phyloP scores from a whole-genome alignment of 176 grass and related monocot species.

The Rhynchospora pubera region DNA sequence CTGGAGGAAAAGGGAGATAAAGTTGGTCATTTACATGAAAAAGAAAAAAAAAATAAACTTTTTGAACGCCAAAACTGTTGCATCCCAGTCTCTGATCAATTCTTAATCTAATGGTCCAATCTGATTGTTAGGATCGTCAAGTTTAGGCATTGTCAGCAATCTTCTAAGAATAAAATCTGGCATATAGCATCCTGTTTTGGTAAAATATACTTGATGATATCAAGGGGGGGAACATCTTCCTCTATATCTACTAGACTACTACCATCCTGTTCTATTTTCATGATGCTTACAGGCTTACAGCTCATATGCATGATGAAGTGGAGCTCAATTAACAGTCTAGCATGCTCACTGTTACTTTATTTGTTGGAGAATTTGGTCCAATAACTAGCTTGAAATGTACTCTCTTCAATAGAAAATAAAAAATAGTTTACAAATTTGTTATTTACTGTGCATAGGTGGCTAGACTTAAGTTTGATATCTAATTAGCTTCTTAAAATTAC shows the following conservation, averaged over 20 bases:
- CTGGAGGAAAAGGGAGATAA: background rate
- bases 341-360: background rate
- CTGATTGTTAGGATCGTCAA: background rate
- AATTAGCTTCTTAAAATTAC: background rate
- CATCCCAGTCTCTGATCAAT: background rate
- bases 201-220: background rate
- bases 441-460: background rate
- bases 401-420: background rate
- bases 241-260: background rate
- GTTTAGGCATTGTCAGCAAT: background rate
- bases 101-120: background rate
- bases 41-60: background rate
- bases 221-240: background rate
- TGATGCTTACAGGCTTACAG: background rate
- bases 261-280: no score
- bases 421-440: background rate
- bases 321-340: background rate
- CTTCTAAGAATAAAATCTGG: background rate
- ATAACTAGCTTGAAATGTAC: background rate
- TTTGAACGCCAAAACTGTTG: background rate
- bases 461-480: background rate
- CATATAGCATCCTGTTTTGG: background rate
- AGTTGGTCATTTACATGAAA: background rate
- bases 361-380: conserved; percentile 2
- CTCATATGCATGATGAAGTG: background rate